phyloP scores from a whole-genome alignment of 1,139 yeast genomes.

The Citeromyces siamensis region DNA sequence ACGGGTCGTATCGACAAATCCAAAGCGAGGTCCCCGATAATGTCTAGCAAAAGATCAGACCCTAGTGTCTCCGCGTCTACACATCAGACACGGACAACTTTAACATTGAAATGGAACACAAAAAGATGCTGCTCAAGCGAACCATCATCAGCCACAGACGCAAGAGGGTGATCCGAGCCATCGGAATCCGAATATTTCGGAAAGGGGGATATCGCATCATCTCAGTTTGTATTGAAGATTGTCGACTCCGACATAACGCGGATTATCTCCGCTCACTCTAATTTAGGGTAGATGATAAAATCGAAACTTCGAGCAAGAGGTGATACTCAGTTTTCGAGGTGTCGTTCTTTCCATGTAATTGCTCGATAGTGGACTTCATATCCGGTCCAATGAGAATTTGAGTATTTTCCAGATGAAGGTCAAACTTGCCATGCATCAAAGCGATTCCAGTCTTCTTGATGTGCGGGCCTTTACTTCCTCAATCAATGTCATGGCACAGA shows the following conservation, averaged over 20 bases:
- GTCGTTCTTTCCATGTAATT: conserved; percentile 34
- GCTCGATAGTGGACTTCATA: conserved; percentile 64
- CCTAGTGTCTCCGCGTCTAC: conserved; percentile 44
- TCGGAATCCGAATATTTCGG: no score
- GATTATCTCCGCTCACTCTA: conserved; percentile 72
- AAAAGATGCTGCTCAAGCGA: conserved; percentile 41
- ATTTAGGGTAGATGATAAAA: conserved; percentile 64
- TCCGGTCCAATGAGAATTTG: conserved; percentile 82
- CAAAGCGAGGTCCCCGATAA: conserved; percentile 57
- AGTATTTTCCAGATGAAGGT: conserved; percentile 68
- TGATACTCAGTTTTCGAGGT: conserved; percentile 49
- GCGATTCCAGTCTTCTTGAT: conserved; percentile 67
- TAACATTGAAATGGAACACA: conserved; percentile 63
- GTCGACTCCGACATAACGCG: conserved; percentile 57
- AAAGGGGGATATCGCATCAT: no score
- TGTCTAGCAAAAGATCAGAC: conserved; percentile 59
- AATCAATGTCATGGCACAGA: conserved; percentile 58
- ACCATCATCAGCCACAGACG: conserved; percentile 6
- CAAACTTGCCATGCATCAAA: conserved; percentile 84
- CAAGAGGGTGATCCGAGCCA: no score
- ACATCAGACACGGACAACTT: conserved; percentile 59
- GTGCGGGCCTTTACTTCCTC: conserved; percentile 60
- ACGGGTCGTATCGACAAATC: conserved; percentile 43
- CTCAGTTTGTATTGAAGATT: conserved; percentile 81
- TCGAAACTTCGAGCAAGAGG: conserved; percentile 67